phyloP scores from a whole-genome alignment of 2,329 filamentous ascomycete genomes.

The Pseudogymnoascus sp. region DNA sequence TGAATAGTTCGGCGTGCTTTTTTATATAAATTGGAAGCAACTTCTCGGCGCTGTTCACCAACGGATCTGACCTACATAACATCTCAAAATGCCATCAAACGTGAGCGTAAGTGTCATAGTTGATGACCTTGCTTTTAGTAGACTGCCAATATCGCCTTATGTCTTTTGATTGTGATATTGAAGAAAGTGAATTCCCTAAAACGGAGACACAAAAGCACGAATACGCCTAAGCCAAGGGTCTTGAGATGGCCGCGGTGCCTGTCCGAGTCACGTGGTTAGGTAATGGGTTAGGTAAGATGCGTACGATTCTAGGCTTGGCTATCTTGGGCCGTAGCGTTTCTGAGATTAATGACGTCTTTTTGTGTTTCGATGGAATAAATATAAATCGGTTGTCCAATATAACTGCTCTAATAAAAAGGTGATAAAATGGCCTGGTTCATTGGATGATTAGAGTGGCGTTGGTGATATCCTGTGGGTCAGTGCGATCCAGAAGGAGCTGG shows the following conservation, averaged over 20 bases:
- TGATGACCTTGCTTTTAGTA: slow-evolving; percentile 5
- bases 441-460: background rate
- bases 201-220: background rate
- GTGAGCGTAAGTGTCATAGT: background rate
- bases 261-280: background rate
- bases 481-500: background rate
- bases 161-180: background rate
- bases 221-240: background rate
- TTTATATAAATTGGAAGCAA: slow-evolving; percentile 2
- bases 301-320: slow-evolving; percentile 7
- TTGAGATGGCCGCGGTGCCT: background rate
- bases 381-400: slow-evolving; percentile 5
- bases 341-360: slow-evolving; percentile 11
- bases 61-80: slow-evolving; percentile 2
- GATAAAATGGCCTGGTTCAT: background rate
- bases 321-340: slow-evolving; percentile 5
- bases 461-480: background rate
- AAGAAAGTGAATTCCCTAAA: background rate
- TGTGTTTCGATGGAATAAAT: slow-evolving; percentile 3
- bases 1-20: background rate
- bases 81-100: background rate
- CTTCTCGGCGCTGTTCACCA: background rate
- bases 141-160: slow-evolving; percentile 5
- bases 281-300: slow-evolving; percentile 9
- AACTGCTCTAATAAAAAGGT: slow-evolving; percentile 12